Percentiles rank a stretch among this genome's conserved stretches.
Evolutionary conservation across 129 eudicot species (phyloP).

Genomic region (Calendula officinalis): DNA sequence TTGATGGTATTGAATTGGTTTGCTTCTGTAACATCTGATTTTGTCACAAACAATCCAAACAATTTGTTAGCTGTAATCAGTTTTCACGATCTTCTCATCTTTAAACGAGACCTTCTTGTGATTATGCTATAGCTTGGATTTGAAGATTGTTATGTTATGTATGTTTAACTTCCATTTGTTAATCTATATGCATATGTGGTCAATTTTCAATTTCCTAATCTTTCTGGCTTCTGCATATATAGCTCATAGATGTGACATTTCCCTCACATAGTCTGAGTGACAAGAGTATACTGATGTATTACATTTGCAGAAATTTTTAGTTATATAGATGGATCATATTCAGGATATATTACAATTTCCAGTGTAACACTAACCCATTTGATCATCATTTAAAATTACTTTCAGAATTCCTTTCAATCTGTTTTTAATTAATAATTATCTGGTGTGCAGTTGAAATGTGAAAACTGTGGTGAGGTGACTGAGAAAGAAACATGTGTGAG

Average conservation of each 20-base stretch:
- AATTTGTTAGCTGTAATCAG: slow-evolving; percentile 6
- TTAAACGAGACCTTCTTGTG: slow-evolving; percentile 7
- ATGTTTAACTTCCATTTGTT: neutral
- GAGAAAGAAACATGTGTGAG: slow-evolving; percentile 55
- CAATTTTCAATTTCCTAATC: neutral
- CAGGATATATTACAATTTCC: slow-evolving; percentile 3
- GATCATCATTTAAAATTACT: slow-evolving; percentile 12
- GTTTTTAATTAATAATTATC: neutral
- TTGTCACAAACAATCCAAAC: neutral
- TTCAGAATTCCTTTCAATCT: slow-evolving; percentile 13
- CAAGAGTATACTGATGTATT: slow-evolving; percentile 6
- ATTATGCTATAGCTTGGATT: neutral
- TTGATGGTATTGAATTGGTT: neutral
- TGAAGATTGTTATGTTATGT: slow-evolving; percentile 5
- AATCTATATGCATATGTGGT: neutral
- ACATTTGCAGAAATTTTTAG: slow-evolving; percentile 7
- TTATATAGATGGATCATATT: slow-evolving; percentile 6
- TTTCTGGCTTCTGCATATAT: neutral
- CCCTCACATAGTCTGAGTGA: slow-evolving; percentile 18
- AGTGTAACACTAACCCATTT: neutral
- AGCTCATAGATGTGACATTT: neutral
- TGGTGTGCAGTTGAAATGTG: slow-evolving; percentile 37
- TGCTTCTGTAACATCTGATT: slow-evolving; percentile 4
- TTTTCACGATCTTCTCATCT: neutral
- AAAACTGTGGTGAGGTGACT: slow-evolving; percentile 42